Base-by-base conservation (phyloP, 2,329 filamentous ascomycete species). In the Neofusicoccum kwambonambiense region DNA sequence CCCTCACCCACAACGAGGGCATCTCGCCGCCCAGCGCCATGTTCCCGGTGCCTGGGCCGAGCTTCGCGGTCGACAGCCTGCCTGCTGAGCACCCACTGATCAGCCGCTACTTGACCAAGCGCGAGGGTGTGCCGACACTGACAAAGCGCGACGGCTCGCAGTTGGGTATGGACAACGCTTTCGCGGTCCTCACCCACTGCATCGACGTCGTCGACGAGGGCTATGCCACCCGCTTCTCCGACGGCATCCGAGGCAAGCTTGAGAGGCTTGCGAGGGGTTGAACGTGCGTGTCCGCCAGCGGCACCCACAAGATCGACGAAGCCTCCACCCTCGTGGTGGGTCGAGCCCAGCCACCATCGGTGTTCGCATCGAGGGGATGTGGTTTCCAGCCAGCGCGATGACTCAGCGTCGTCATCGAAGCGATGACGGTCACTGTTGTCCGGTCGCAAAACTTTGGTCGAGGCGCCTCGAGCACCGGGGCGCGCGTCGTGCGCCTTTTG, bases 201-300 rank as follows among this genome's bases (percentile, higher is more conserved):
- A 77, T 84, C 66, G 81, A 83, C 50, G 74, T 86, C 50, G 77
- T 86, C 62, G 82, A 84, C 52, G 82, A 84, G 66, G 84, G 84
- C 37, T 75, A 81, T 13, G 77, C 82, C 39, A 82, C 81, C 51
- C 78, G 83, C 22, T 82, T 86, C 68, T 81, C 82, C 6, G 84
- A 86, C 68, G 84, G 84, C 8, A 83, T 86, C 65, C 78, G 81
- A 45, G 78, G 79, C 64, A 86, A 86, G 73, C 76, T 86, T 27
- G 80, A 83, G 65, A 79, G 78, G 66, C 70, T 83, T 49, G 75
- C 79, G 35, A 69, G 75, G 45, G 73, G 73, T 50, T 66, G 61
- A 66, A 31, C 47, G 54, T 12, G 8, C 41, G 15, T 17, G 37
- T 1, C 12, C 39, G 3, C 19, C 19, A 35, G 34, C 31, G 12